These are phyloP conservation scores for Apostasia ramifera DNA, from an alignment of 106 monocot genomes.

Conservation along the genomic window DNA sequence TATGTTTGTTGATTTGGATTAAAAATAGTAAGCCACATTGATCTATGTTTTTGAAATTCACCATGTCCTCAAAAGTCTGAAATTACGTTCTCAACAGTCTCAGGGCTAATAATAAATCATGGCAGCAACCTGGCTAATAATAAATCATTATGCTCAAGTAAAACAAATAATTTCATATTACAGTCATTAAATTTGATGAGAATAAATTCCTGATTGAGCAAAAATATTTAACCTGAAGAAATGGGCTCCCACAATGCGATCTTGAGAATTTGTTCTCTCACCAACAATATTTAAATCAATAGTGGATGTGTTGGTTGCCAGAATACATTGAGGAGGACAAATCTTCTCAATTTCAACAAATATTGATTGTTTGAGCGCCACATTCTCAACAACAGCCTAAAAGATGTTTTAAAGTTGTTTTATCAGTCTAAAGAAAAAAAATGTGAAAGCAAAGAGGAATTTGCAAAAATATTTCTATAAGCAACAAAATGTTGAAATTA, in stretches of 20 bases:
- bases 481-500: not conserved
- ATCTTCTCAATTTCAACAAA: slow-evolving; percentile 75
- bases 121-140: too few relatives aligned
- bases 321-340: slow-evolving; percentile 69
- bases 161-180: too few relatives aligned
- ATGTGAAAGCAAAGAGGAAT: not conserved
- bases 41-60: too few relatives aligned
- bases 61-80: too few relatives aligned
- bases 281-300: slow-evolving; percentile 86
- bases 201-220: too few relatives aligned
- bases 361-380: slow-evolving; percentile 81
- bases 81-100: too few relatives aligned
- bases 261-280: slow-evolving; percentile 68
- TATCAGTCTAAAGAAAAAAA: not conserved
- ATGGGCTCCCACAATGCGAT: slow-evolving; percentile 78
- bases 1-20: too few relatives aligned
- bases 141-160: too few relatives aligned
- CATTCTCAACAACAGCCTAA: slow-evolving; percentile 83
- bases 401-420: slow-evolving; percentile 4
- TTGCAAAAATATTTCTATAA: not conserved
- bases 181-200: too few relatives aligned
- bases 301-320: slow-evolving; percentile 90
- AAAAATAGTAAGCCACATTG: too few relatives aligned
- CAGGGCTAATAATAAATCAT: too few relatives aligned
- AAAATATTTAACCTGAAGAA: slow-evolving; percentile 67